phyloP scores from a whole-genome alignment of 75 land plant genomes.

The Pseudotsuga menziesii region DNA sequence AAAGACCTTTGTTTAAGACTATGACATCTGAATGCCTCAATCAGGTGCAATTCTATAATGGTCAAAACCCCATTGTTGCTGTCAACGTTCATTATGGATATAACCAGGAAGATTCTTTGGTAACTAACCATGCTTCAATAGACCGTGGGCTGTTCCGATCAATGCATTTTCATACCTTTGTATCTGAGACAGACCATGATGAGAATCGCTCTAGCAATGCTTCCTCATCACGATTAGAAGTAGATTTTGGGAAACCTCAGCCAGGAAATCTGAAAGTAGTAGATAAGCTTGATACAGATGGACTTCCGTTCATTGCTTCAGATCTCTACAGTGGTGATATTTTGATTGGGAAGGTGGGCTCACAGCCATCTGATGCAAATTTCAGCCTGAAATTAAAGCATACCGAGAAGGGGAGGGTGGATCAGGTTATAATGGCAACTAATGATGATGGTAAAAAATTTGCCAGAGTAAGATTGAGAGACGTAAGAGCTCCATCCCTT shows the following conservation, averaged over 20 bases:
- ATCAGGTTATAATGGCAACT: slow-evolving; percentile 75
- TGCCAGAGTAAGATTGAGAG: slow-evolving; percentile 73
- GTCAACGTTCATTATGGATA: slow-evolving; percentile 79
- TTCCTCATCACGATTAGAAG: slow-evolving; percentile 10
- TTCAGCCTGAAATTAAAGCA: slow-evolving; percentile 71
- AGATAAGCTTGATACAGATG: slow-evolving; percentile 85
- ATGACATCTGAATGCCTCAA: slow-evolving; percentile 53
- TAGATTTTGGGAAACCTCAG: slow-evolving; percentile 64
- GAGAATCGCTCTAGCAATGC: neutral
- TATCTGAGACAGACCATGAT: slow-evolving; percentile 57
- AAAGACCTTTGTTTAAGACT: slow-evolving; percentile 75
- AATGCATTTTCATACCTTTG: slow-evolving; percentile 63
- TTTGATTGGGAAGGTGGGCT: slow-evolving; percentile 72
- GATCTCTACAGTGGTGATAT: slow-evolving; percentile 59
- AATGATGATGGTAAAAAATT: slow-evolving; percentile 84
- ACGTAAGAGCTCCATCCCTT: slow-evolving; percentile 62
- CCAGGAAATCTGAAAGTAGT: slow-evolving; percentile 39
- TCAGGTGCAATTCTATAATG: slow-evolving; percentile 69
- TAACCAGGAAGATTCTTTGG: slow-evolving; percentile 96
- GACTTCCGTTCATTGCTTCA: slow-evolving; percentile 76
- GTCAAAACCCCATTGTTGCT: slow-evolving; percentile 86
- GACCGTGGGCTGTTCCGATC: slow-evolving; percentile 89
- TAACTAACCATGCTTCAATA: slow-evolving; percentile 76
- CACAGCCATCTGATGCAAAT: slow-evolving; percentile 47
- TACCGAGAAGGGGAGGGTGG: slow-evolving; percentile 85